Evolutionary conservation across 1,284 basidiomycete species (phyloP).

Genomic region (Cutaneotrichosporon curvatum): DNA sequence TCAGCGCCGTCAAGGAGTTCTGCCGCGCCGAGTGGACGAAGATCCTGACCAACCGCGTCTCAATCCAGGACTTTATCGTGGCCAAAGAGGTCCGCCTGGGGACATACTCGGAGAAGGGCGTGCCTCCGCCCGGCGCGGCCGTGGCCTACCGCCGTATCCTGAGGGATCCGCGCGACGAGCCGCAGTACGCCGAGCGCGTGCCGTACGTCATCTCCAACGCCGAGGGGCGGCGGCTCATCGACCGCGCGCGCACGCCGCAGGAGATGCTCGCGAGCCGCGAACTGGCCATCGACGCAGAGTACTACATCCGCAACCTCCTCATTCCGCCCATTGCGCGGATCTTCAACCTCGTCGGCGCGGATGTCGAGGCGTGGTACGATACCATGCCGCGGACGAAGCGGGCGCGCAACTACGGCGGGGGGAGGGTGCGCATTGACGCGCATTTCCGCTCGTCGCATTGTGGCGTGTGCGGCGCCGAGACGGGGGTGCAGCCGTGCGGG

Average conservation of each 20-base stretch:
- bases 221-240: conserved; percentile 63
- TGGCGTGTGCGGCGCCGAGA: conserved; percentile 3
- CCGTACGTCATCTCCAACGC: conserved; percentile 81
- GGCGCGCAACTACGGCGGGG: conserved; percentile 45
- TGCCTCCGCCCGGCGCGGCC: conserved; percentile 82
- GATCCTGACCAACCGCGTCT: conserved; percentile 69
- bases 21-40: conserved; percentile 79
- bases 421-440: conserved; percentile 18
- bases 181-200: conserved; percentile 87
- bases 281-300: conserved; percentile 68
- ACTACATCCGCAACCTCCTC: conserved; percentile 82
- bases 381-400: conserved; percentile 61
- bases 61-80: conserved; percentile 85
- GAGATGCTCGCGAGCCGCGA: conserved; percentile 66
- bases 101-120: conserved; percentile 78
- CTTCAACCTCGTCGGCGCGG: conserved; percentile 85
- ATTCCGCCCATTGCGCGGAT: conserved; percentile 85
- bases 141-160: conserved; percentile 72
- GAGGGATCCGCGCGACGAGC: conserved; percentile 70
- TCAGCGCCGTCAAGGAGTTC: conserved; percentile 82
- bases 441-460: conserved; percentile 8
- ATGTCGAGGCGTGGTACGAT: conserved; percentile 80
- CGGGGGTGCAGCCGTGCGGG: conserved; percentile 57
- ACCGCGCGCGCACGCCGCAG: conserved; percentile 71
- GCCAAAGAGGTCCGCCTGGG: conserved; percentile 91